Percentiles rank a stretch among this genome's conserved stretches.
These are phyloP conservation scores for Colletotrichum chrysophilum DNA, from an alignment of 2,329 filamentous ascomycete genomes.

Conservation along the genomic window DNA sequence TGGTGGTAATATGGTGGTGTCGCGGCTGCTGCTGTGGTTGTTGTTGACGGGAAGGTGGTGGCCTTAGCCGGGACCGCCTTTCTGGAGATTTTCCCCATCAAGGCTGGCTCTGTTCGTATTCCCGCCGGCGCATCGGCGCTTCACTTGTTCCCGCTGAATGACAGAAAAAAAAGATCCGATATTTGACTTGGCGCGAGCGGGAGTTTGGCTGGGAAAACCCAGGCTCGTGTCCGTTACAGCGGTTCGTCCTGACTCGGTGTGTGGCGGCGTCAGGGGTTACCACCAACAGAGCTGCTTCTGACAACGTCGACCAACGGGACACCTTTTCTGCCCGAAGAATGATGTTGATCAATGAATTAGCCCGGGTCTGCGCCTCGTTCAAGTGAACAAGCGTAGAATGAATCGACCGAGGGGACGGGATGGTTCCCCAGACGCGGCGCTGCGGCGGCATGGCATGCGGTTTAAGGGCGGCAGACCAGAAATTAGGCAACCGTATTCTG, in stretches of 20 bases:
- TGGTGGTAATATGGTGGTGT: background rate
- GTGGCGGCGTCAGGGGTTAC: background rate
- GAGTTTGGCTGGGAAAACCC: background rate
- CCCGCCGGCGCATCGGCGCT: background rate
- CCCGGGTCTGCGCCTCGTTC: background rate
- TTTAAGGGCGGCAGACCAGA: background rate
- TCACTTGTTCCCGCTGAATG: background rate
- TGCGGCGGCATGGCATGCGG: background rate
- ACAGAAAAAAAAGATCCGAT: background rate
- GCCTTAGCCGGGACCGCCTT: background rate
- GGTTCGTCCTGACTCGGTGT: background rate
- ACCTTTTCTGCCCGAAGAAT: background rate
- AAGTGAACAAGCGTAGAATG: background rate
- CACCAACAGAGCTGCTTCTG: background rate
- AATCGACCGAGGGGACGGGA: background rate
- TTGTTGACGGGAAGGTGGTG: background rate
- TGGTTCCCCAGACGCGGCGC: background rate
- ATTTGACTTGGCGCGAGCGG: background rate
- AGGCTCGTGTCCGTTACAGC: background rate
- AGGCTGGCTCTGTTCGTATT: background rate
- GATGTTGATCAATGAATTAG: background rate
- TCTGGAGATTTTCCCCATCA: background rate
- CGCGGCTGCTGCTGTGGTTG: background rate
- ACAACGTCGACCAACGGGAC: background rate
- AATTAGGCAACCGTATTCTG: constrained; percentile 5